phyloP scores from a whole-genome alignment of 352 stramenopile genomes.

The Pythium diclinum region DNA sequence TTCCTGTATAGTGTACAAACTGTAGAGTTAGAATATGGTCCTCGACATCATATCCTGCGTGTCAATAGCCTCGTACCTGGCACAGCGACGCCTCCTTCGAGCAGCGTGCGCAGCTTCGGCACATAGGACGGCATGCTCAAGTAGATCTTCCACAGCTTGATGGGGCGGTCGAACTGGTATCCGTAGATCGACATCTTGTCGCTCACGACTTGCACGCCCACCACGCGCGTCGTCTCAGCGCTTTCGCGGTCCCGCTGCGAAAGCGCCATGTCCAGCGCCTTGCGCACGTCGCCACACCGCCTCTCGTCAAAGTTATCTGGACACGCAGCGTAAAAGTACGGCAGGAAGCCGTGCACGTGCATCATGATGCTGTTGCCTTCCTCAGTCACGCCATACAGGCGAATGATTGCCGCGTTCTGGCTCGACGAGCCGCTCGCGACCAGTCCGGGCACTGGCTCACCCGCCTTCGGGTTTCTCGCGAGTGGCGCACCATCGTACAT shows the following conservation, averaged over 20 bases:
- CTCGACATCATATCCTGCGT: neutral
- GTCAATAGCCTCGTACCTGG: slow-evolving; percentile 27
- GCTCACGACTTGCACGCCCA: slow-evolving; percentile 69
- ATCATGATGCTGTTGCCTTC: slow-evolving; percentile 94
- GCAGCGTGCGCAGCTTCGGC: slow-evolving; percentile 88
- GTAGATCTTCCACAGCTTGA: slow-evolving; percentile 89
- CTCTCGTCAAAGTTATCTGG: slow-evolving; percentile 62
- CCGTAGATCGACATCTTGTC: slow-evolving; percentile 86
- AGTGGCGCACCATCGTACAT: slow-evolving; percentile 94
- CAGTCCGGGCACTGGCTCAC: slow-evolving; percentile 46
- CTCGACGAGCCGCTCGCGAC: slow-evolving; percentile 91
- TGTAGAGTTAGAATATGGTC: neutral
- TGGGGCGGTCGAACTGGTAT: slow-evolving; percentile 77
- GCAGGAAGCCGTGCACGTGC: slow-evolving; percentile 97
- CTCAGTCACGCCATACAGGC: slow-evolving; percentile 96
- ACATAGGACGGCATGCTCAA: slow-evolving; percentile 95
- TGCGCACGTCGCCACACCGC: slow-evolving; percentile 67
- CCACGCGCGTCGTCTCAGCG: slow-evolving; percentile 43
- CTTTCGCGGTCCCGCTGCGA: slow-evolving; percentile 51
- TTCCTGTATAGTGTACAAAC: slow-evolving; percentile 29
- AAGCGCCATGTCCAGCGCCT: slow-evolving; percentile 55
- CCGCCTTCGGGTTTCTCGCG: slow-evolving; percentile 79
- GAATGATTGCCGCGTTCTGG: slow-evolving; percentile 90
- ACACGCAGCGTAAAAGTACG: slow-evolving; percentile 96
- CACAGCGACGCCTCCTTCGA: slow-evolving; percentile 84